A percentile compares a stretch with the other conserved stretches of the same genome.
Evolutionary conservation across 805 yeast species (phyloP).

Genomic region (Metschnikowia corniflorae): DNA sequence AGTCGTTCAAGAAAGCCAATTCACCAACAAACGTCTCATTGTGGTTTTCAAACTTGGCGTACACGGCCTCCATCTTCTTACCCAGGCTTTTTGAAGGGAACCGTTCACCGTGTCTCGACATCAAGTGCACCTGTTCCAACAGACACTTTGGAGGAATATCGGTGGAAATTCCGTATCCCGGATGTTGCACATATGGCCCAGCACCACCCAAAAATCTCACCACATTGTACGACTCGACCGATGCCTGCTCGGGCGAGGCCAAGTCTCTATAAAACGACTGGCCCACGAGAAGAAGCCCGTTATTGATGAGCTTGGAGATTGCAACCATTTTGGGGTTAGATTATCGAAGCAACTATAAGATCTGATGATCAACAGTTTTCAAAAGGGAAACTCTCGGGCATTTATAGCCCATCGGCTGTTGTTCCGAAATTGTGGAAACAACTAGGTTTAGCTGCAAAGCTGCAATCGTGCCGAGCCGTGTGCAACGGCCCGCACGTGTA

Average conservation of each 20-base stretch:
- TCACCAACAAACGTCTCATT: constrained; percentile 43
- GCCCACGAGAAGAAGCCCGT: constrained; percentile 29
- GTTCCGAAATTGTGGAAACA: too few species aligned
- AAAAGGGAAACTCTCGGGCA: too few species aligned
- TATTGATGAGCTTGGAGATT: constrained; percentile 23
- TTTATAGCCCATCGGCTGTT: too few species aligned
- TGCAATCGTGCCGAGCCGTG: too few species aligned
- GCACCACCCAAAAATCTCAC: constrained; percentile 51
- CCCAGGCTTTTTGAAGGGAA: constrained; percentile 44
- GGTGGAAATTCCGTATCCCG: constrained; percentile 51
- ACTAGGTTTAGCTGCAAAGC: too few species aligned
- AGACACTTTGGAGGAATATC: constrained; percentile 49
- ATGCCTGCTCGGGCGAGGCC: constrained; percentile 40
- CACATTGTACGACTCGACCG: constrained; percentile 44
- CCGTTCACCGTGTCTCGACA: constrained; percentile 79
- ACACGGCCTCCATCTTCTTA: constrained; percentile 23
- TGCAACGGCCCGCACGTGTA: too few species aligned
- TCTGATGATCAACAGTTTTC: too few species aligned
- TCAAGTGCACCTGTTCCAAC: constrained; percentile 64
- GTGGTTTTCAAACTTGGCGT: constrained; percentile 25
- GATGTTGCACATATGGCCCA: constrained; percentile 52
- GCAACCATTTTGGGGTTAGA: constrained; percentile 23
- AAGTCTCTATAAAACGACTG: constrained; percentile 26
- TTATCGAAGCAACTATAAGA: too few species aligned
- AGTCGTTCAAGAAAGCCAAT: constrained; percentile 50